phyloP scores from a whole-genome alignment of 148 eudicot genomes.

The Fagopyrum homotropicum region DNA sequence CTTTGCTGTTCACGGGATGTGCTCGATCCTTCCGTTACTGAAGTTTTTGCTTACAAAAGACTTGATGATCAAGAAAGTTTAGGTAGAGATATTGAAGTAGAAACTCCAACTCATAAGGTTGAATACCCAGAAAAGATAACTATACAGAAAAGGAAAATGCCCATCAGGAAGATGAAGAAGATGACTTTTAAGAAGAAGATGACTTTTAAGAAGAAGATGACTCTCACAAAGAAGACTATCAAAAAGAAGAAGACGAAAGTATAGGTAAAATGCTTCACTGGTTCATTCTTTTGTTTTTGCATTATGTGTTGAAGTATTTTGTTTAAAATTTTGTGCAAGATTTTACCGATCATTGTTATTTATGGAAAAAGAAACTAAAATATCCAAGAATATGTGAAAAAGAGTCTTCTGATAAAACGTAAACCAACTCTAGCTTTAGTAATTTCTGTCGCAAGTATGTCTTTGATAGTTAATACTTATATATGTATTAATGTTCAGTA shows the following conservation, averaged over 20 bases:
- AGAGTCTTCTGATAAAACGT: neutral
- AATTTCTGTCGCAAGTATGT: neutral
- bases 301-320: neutral
- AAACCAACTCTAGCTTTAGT: neutral
- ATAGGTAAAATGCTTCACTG: neutral
- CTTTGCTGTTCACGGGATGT: constrained; percentile 39
- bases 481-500: too few relatives aligned
- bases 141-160: constrained; percentile 9
- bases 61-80: constrained; percentile 22
- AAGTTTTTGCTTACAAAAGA: constrained; percentile 38
- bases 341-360: neutral
- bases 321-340: neutral
- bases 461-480: neutral
- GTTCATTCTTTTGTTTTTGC: neutral
- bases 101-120: constrained; percentile 12
- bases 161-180: constrained; percentile 17
- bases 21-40: constrained; percentile 43
- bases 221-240: neutral
- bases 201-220: constrained; percentile 17
- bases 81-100: neutral
- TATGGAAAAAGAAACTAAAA: neutral
- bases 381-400: neutral
- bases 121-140: constrained; percentile 15
- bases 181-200: constrained; percentile 19
- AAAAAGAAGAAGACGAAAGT: neutral